These are phyloP conservation scores for Chalciporus chontae DNA, from an alignment of 768 basidiomycete genomes.

Conservation along the genomic window DNA sequence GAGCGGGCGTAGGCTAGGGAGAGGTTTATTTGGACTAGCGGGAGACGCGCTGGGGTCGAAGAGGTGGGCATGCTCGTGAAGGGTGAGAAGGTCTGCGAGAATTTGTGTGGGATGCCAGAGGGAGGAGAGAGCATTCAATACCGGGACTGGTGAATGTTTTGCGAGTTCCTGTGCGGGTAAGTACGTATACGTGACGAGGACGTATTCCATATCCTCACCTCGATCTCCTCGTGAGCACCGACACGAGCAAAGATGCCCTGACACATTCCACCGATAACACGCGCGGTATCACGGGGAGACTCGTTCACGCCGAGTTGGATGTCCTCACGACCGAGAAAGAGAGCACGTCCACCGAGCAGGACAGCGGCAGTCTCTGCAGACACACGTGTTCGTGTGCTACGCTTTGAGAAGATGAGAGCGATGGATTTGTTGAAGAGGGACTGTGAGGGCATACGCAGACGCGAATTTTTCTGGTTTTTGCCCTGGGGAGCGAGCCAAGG, in stretches of 20 bases:
- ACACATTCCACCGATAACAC: conserved; percentile 91
- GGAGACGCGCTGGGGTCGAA: conserved; percentile 37
- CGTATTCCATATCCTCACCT: conserved; percentile 51
- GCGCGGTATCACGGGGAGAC: conserved; percentile 74
- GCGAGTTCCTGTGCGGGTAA: conserved; percentile 71
- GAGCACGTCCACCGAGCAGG: conserved; percentile 81
- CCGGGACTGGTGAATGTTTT: conserved; percentile 85
- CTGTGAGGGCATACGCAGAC: conserved; percentile 62
- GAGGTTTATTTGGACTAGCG: conserved; percentile 22
- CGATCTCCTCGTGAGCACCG: conserved; percentile 87
- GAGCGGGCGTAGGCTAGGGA: conserved; percentile 65
- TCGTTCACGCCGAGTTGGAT: conserved; percentile 98
- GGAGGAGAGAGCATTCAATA: conserved; percentile 92
- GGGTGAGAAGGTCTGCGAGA: conserved; percentile 88
- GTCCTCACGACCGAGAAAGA: conserved; percentile 87
- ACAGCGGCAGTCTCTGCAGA: conserved; percentile 79
- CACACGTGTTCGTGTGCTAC: conserved; percentile 88
- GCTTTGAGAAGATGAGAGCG: conserved; percentile 88
- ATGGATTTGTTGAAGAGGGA: conserved; percentile 80
- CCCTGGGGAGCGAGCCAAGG: conserved; percentile 64
- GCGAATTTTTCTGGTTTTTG: conserved; percentile 26
- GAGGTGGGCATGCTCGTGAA: conserved; percentile 69
- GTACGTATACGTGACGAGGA: neutral
- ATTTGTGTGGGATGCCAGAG: conserved; percentile 97
- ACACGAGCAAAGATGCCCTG: conserved; percentile 97